Evolutionary conservation across 1,284 basidiomycete species (phyloP).

Genomic region (Ustilago bromivora): DNA sequence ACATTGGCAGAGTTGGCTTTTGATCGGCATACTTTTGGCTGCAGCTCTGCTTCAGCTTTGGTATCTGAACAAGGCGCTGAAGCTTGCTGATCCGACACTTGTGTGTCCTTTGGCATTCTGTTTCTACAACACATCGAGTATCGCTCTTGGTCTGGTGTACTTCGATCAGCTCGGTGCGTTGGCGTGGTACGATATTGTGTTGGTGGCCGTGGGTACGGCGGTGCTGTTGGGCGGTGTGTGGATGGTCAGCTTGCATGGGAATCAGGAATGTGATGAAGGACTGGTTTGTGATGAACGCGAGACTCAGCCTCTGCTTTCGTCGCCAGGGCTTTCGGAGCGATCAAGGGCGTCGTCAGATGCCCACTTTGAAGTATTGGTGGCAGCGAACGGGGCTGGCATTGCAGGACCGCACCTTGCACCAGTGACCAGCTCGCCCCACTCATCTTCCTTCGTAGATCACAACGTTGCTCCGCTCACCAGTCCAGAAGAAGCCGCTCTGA

Average conservation of each 20-base stretch:
- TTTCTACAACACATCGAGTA: constrained; percentile 90
- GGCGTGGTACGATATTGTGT: constrained; percentile 76
- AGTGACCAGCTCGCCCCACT: constrained; percentile 24
- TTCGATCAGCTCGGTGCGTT: constrained; percentile 88
- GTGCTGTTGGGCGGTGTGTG: constrained; percentile 89
- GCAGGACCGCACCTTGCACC: constrained; percentile 59
- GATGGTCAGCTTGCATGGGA: constrained; percentile 75
- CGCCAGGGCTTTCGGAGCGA: constrained; percentile 10
- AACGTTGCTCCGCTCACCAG: constrained; percentile 25
- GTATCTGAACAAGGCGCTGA: constrained; percentile 90
- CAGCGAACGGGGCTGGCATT: constrained; percentile 53
- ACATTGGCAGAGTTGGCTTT: constrained; percentile 81
- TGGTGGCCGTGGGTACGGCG: constrained; percentile 83
- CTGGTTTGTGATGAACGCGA: constrained; percentile 25
- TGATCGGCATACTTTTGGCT: constrained; percentile 78
- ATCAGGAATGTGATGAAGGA: constrained; percentile 25
- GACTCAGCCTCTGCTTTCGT: constrained; percentile 23
- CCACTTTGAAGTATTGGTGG: constrained; percentile 27
- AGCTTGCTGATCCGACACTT: constrained; percentile 80
- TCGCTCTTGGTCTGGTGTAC: constrained; percentile 77
- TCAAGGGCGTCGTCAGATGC: constrained; percentile 15
- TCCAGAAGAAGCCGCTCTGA: constrained; percentile 29
- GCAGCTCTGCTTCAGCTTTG: constrained; percentile 83
- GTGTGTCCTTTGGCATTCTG: constrained; percentile 96
- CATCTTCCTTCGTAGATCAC: constrained; percentile 31